A percentile compares a stretch with the other conserved stretches of the same genome.
These are phyloP conservation scores for Rhodotorula sphaerocarpa DNA, from an alignment of 768 basidiomycete species.

Conservation along the genomic window DNA sequence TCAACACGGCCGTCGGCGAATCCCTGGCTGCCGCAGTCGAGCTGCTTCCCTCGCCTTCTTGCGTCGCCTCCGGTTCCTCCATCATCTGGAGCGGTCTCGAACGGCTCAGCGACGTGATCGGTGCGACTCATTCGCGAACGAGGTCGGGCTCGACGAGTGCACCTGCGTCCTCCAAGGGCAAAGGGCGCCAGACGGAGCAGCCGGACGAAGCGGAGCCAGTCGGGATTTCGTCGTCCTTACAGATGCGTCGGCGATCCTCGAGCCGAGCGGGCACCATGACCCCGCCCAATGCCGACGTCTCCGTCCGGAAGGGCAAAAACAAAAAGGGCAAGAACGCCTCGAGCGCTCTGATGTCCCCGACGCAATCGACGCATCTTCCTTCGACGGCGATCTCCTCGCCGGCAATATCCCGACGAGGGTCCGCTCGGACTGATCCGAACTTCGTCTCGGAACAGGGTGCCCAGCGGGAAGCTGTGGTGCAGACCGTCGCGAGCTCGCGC, in stretches of 20 bases:
- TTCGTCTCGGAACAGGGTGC: too few relatives aligned
- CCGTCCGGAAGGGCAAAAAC: background rate
- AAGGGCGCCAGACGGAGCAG: background rate
- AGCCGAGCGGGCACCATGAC: background rate
- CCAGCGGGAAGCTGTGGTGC: too few relatives aligned
- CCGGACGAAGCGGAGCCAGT: background rate
- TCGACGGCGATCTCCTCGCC: too few relatives aligned
- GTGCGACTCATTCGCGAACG: background rate
- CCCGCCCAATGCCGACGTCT: background rate
- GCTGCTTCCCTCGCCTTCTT: background rate
- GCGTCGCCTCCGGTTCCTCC: conserved; percentile 13
- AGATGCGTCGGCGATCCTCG: background rate
- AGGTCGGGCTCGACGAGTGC: background rate
- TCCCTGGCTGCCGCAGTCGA: background rate
- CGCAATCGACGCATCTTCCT: background rate
- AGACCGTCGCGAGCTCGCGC: too few relatives aligned
- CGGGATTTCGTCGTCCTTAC: background rate
- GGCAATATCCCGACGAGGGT: too few relatives aligned
- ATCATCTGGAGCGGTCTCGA: conserved; percentile 4
- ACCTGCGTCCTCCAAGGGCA: background rate
- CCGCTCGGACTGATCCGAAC: too few relatives aligned
- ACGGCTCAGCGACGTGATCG: background rate
- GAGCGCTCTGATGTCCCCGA: background rate
- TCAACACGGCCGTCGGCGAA: background rate
- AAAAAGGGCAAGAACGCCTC: background rate